Evolutionary conservation across 805 yeast genomes (phyloP).

Genomic region (Ogataea trehalophila): DNA sequence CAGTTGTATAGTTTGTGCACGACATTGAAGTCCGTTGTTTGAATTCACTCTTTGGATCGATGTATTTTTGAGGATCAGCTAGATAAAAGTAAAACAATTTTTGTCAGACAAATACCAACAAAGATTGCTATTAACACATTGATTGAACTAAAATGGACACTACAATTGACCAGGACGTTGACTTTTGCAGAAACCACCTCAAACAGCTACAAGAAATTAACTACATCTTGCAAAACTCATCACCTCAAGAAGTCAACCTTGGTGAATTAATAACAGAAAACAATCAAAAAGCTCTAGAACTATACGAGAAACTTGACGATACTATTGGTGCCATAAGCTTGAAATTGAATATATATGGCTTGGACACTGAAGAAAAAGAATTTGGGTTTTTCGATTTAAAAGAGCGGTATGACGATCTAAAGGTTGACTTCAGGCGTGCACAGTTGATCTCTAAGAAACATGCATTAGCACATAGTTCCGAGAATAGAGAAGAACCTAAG

Average conservation of each 20-base stretch:
- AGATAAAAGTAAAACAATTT: neutral
- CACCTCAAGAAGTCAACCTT: neutral
- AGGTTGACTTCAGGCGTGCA: conserved; percentile 24
- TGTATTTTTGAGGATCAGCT: too few relatives aligned
- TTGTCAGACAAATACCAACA: too few relatives aligned
- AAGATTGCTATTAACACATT: too few relatives aligned
- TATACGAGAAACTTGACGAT: conserved; percentile 17
- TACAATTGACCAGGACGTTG: neutral
- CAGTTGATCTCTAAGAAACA: conserved; percentile 22
- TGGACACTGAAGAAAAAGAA: neutral
- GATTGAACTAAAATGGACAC: neutral
- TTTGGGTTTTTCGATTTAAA: conserved; percentile 14
- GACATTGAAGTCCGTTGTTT: neutral
- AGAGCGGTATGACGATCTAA: conserved; percentile 24
- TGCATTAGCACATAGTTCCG: conserved; percentile 11
- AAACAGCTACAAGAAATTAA: neutral
- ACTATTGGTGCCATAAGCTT: conserved; percentile 10
- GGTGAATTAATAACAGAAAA: conserved; percentile 8
- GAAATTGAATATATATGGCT: conserved; percentile 6
- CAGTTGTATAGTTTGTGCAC: too few relatives aligned
- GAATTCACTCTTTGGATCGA: neutral
- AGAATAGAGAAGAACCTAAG: conserved; percentile 4
- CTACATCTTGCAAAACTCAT: neutral
- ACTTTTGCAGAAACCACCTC: neutral
- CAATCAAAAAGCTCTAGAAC: conserved; percentile 12